A percentile compares a stretch with the other conserved stretches of the same genome.
These are phyloP conservation scores for Pichia membranifaciens DNA, from an alignment of 805 yeast species.

Conservation along the genomic window DNA sequence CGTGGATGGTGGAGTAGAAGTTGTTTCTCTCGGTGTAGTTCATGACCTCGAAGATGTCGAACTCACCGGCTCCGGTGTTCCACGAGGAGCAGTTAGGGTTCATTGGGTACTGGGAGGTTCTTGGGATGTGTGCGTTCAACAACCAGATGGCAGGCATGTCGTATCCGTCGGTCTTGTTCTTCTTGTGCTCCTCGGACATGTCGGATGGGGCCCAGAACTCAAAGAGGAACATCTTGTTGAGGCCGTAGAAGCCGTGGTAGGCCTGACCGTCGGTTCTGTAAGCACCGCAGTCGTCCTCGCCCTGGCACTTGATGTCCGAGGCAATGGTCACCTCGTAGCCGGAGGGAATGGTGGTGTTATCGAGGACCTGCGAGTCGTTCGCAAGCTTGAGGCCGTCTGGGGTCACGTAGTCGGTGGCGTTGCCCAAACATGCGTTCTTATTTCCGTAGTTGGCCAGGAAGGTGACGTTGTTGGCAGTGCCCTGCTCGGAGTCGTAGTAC, in stretches of 20 bases:
- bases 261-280: conserved; percentile 73
- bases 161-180: conserved; percentile 34
- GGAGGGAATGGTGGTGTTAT: conserved; percentile 44
- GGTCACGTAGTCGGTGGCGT: conserved; percentile 59
- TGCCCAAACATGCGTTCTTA: conserved; percentile 58
- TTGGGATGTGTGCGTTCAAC: conserved; percentile 59
- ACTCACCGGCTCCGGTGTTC: conserved; percentile 76
- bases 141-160: conserved; percentile 77
- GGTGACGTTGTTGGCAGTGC: conserved; percentile 56
- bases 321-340: conserved; percentile 56
- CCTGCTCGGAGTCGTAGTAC: conserved; percentile 47
- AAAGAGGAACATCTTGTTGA: conserved; percentile 65
- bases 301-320: conserved; percentile 53
- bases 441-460: conserved; percentile 61
- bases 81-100: conserved; percentile 67
- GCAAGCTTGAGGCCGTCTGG: conserved; percentile 50
- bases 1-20: conserved; percentile 65
- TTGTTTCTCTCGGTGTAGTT: conserved; percentile 51
- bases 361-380: conserved; percentile 40
- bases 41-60: conserved; percentile 70
- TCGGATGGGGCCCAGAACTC: conserved; percentile 59
- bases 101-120: conserved; percentile 65
- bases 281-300: conserved; percentile 70
- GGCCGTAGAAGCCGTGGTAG: conserved; percentile 62
- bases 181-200: conserved; percentile 34